Conservation (phyloP, 2,329 filamentous ascomycete genomes). For the Clonostachys byssicola region DNA sequence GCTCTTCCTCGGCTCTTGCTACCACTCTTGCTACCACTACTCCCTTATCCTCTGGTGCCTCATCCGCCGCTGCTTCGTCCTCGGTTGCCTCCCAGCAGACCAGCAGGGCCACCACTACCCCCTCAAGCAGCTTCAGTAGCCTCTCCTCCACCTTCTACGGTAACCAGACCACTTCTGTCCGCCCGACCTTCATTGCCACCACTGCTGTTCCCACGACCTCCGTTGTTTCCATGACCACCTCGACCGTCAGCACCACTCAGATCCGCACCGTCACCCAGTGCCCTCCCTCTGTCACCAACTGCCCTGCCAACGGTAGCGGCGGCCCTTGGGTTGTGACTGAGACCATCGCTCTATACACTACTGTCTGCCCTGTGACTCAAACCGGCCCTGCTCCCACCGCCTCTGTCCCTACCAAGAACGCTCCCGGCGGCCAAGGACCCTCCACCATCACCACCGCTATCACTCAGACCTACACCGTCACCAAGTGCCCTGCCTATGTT, state of each 20-base stretch:
- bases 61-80: too few relatives aligned
- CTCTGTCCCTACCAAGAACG: too few relatives aligned
- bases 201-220: not conserved
- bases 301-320: not conserved
- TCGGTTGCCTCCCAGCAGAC: too few relatives aligned
- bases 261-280: conserved; percentile 20
- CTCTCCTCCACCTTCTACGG: conserved; percentile 20
- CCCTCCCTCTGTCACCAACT: conserved; percentile 3
- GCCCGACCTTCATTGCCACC: conserved; percentile 31
- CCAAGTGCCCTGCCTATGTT: not conserved
- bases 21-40: too few relatives aligned
- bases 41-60: too few relatives aligned
- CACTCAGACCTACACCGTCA: not conserved
- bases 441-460: not conserved
- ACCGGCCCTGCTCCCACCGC: too few relatives aligned
- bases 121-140: not conserved
- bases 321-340: conserved; percentile 2
- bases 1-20: too few relatives aligned
- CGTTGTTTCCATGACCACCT: not conserved
- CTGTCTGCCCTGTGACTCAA: not conserved
- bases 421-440: not conserved
- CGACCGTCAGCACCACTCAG: not conserved
- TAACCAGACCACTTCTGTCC: conserved; percentile 31
- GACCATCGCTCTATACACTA: conserved; percentile 5
- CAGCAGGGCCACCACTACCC: not conserved